Percentiles rank a stretch among this genome's conserved stretches.
phyloP scores from a whole-genome alignment of 2,329 filamentous ascomycete genomes.

The Lomentospora prolificans region DNA sequence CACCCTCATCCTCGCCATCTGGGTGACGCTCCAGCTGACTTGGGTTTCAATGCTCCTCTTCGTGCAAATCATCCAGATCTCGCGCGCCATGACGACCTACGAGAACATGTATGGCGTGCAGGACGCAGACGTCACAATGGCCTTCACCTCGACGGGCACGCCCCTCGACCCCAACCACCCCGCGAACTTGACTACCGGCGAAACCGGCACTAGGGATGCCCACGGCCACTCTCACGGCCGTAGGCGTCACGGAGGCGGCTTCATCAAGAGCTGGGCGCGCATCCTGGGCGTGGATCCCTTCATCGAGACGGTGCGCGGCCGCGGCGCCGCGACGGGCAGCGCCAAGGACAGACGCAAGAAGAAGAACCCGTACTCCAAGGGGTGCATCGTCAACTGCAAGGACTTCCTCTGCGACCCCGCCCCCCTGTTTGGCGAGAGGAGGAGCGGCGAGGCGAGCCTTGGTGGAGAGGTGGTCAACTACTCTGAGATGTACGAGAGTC shows the following conservation, averaged over 20 bases:
- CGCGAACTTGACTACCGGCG: slow-evolving; percentile 44
- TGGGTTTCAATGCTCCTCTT: slow-evolving; percentile 97
- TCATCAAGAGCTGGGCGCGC: slow-evolving; percentile 69
- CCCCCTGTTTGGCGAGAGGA: slow-evolving; percentile 65
- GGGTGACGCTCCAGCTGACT: slow-evolving; percentile 74
- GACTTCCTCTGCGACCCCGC: slow-evolving; percentile 95
- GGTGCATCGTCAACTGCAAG: slow-evolving; percentile 77
- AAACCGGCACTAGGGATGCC: slow-evolving; percentile 29
- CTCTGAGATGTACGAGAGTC: slow-evolving; percentile 79
- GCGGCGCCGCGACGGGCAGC: slow-evolving; percentile 54
- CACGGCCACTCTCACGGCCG: slow-evolving; percentile 26
- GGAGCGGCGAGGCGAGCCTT: slow-evolving; percentile 65
- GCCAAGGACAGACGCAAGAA: slow-evolving; percentile 33
- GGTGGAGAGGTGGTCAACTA: slow-evolving; percentile 79
- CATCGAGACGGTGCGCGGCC: slow-evolving; percentile 80
- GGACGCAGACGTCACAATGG: slow-evolving; percentile 55
- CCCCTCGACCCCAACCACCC: slow-evolving; percentile 59
- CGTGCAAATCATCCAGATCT: slow-evolving; percentile 87
- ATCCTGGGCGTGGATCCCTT: slow-evolving; percentile 89
- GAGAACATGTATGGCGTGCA: slow-evolving; percentile 87
- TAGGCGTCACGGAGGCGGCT: slow-evolving; percentile 43
- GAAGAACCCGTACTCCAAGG: slow-evolving; percentile 77
- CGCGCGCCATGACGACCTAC: slow-evolving; percentile 87
- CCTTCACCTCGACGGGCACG: slow-evolving; percentile 68
- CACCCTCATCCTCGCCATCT: slow-evolving; percentile 68